phyloP scores from a whole-genome alignment of 2,329 filamentous ascomycete species.

The Ophiocordyceps sinensis region DNA sequence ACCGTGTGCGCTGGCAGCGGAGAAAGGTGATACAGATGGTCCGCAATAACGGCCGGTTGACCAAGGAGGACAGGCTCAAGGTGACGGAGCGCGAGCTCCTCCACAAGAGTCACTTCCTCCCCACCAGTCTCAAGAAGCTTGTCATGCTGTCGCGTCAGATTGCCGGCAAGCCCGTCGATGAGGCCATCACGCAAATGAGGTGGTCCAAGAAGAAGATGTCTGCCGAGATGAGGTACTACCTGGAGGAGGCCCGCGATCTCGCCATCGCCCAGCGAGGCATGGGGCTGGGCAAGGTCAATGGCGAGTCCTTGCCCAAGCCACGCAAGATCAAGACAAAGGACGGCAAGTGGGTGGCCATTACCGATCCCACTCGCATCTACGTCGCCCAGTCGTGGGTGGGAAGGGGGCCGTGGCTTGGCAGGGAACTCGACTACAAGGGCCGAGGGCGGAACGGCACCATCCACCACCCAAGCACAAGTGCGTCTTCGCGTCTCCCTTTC shows the following conservation, averaged over 20 bases:
- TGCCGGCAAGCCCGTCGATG: conserved; percentile 80
- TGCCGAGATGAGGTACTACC: conserved; percentile 60
- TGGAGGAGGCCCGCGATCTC: conserved; percentile 68
- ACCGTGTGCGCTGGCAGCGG: conserved; percentile 62
- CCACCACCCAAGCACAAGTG: conserved; percentile 60
- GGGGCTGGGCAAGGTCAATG: conserved; percentile 46
- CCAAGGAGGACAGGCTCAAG: conserved; percentile 51
- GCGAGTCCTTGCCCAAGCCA: conserved; percentile 21
- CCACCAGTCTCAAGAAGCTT: conserved; percentile 87
- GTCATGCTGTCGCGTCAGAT: conserved; percentile 78
- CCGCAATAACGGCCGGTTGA: conserved; percentile 35
- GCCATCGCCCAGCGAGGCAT: conserved; percentile 73
- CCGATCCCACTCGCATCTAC: conserved; percentile 71
- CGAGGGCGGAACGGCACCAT: conserved; percentile 56
- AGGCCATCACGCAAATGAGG: conserved; percentile 87
- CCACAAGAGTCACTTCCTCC: conserved; percentile 55
- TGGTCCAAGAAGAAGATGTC: conserved; percentile 92
- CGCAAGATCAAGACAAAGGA: conserved; percentile 56
- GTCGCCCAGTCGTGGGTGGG: conserved; percentile 89
- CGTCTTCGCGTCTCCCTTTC: conserved; percentile 21
- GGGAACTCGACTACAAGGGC: conserved; percentile 55
- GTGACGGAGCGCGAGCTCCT: conserved; percentile 42
- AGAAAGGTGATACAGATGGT: conserved; percentile 73
- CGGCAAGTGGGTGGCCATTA: conserved; percentile 55
- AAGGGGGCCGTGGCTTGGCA: conserved; percentile 47